Evolutionary conservation across 2,329 filamentous ascomycete genomes (phyloP).

Genomic region (Pseudogymnoascus sp.): DNA sequence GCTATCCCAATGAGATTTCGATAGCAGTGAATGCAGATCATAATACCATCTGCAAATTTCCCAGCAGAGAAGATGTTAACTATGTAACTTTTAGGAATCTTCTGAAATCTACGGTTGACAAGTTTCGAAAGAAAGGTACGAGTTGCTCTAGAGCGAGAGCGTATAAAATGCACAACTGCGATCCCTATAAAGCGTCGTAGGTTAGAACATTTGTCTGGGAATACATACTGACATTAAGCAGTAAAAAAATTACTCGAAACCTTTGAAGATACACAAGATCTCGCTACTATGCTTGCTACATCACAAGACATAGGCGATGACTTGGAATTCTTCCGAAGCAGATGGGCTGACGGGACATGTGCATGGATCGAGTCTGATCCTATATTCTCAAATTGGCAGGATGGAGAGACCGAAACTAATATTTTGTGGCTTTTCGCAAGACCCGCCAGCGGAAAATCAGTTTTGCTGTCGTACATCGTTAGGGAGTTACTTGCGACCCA

Average conservation of each 20-base stretch:
- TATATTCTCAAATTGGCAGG: slow-evolving; percentile 11
- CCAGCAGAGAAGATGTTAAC: slow-evolving; percentile 24
- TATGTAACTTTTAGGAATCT: slow-evolving; percentile 30
- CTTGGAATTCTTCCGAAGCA: slow-evolving; percentile 15
- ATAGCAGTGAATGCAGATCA: slow-evolving; percentile 27
- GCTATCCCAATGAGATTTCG: slow-evolving; percentile 23
- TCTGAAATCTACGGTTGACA: neutral
- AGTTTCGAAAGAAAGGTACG: no score
- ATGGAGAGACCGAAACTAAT: neutral
- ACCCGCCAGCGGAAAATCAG: slow-evolving; percentile 30
- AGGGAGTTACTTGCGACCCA: slow-evolving; percentile 17
- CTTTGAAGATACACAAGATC: no score
- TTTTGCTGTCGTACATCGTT: slow-evolving; percentile 26
- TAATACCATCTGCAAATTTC: slow-evolving; percentile 28
- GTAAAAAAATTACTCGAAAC: no score
- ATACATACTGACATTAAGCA: no score
- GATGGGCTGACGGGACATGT: slow-evolving; percentile 21
- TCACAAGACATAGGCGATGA: slow-evolving; percentile 12
- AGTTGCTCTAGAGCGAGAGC: no score
- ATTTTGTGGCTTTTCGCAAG: slow-evolving; percentile 27
- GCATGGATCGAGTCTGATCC: slow-evolving; percentile 18
- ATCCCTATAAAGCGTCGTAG: no score
- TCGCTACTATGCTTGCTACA: no score
- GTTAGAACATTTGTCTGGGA: no score
- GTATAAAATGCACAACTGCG: no score